Conservation (phyloP, 257 asterid genomes). For the Solanum microdontum region DNA sequence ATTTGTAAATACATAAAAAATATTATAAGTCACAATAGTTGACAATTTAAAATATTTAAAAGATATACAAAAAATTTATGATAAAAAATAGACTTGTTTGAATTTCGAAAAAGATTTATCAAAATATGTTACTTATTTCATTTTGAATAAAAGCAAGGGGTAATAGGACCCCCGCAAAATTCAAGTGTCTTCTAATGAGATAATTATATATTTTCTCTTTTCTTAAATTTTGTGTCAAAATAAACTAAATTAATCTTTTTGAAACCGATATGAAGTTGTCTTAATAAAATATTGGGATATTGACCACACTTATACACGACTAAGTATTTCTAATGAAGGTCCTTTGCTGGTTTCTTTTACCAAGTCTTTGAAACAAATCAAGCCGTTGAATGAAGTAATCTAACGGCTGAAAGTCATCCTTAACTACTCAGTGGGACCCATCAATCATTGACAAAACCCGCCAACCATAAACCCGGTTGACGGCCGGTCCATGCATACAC, state of each 20-base stretch:
- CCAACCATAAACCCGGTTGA: neutral
- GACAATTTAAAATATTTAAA: no score
- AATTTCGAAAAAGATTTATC: fast-evolving
- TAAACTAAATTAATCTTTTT: no score
- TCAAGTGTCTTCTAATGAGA: no score
- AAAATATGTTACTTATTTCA: neutral
- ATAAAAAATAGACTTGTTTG: no score
- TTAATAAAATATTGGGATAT: no score
- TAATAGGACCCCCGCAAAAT: no score
- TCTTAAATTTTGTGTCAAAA: no score
- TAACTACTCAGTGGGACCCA: neutral
- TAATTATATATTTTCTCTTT: no score
- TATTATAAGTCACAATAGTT: neutral
- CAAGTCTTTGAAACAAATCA: neutral
- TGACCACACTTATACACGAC: neutral
- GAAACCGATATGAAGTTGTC: no score
- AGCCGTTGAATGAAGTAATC: neutral
- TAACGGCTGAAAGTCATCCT: neutral
- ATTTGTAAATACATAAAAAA: no score
- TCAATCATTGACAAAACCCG: neutral
- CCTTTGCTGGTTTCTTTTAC: neutral
- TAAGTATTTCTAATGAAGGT: neutral
- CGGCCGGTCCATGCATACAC: neutral
- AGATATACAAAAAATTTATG: neutral
- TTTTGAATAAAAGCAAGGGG: no score